phyloP scores from a whole-genome alignment of 163 green algal species.

The Botryococcus braunii region DNA sequence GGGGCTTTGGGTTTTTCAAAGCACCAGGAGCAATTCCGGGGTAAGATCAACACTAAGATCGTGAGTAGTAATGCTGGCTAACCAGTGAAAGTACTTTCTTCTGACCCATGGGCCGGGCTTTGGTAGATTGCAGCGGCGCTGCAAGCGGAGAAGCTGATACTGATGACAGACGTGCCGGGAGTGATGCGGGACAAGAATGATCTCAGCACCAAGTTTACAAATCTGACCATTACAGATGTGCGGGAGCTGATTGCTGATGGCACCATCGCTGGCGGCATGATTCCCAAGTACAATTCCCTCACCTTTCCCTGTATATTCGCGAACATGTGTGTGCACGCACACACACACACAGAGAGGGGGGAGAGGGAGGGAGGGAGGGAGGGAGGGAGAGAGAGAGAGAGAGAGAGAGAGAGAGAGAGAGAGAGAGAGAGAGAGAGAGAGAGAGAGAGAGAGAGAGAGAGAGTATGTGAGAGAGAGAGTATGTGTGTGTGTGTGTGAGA shows the following conservation, averaged over 20 bases:
- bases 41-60: no score
- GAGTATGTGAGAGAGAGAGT: no score
- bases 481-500: no score
- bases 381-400: background rate
- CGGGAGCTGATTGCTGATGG: constrained; percentile 76
- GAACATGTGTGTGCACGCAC: background rate
- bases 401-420: no score
- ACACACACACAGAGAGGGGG: background rate
- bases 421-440: no score
- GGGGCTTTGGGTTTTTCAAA: no score
- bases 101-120: no score
- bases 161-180: constrained; percentile 98
- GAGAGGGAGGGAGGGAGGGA: background rate
- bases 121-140: constrained; percentile 86
- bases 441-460: no score
- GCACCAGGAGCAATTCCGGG: no score
- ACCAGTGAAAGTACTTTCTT: no score
- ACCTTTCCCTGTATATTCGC: background rate
- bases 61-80: no score
- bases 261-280: constrained; percentile 91
- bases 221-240: constrained; percentile 66
- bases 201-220: constrained; percentile 62
- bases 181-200: constrained; percentile 93
- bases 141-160: constrained; percentile 95
- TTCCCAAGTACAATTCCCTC: constrained; percentile 64